Percentiles rank a stretch among this genome's conserved stretches.
These are phyloP conservation scores for Pneumocystis carinii DNA, from an alignment of 1,139 yeast genomes.

Conservation along the genomic window DNA sequence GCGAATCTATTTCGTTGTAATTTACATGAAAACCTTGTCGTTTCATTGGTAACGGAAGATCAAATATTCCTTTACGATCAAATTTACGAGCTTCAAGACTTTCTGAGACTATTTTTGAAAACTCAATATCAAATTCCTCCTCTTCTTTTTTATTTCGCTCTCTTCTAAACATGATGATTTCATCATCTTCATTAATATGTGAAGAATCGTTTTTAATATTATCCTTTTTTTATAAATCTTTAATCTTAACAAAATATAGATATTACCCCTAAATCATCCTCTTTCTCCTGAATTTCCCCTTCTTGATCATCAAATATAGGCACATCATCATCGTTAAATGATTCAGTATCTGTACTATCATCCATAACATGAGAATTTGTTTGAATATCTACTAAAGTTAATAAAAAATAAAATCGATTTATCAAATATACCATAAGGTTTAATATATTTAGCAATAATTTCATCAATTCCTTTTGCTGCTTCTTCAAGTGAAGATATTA, in stretches of 20 bases:
- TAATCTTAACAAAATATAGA: not conserved
- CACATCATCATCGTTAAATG: constrained; percentile 18
- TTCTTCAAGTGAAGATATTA: constrained; percentile 12
- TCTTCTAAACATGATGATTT: constrained; percentile 7
- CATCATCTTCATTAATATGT: constrained; percentile 17
- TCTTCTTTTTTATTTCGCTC: constrained; percentile 7
- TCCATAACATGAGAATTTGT: constrained; percentile 15
- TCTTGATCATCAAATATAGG: constrained; percentile 18
- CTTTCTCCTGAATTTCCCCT: constrained; percentile 20
- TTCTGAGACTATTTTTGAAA: constrained; percentile 23
- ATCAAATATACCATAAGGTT: not conserved
- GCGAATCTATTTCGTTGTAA: not conserved
- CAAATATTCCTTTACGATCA: constrained; percentile 19
- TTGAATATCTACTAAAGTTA: constrained; percentile 4
- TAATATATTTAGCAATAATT: constrained; percentile 3
- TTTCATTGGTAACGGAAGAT: constrained; percentile 23
- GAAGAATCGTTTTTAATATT: constrained; percentile 17
- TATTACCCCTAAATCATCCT: constrained; percentile 18
- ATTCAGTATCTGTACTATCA: constrained; percentile 15
- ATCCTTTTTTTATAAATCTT: constrained; percentile 13
- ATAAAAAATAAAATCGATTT: constrained; percentile 10
- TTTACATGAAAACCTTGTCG: not conserved
- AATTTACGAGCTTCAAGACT: constrained; percentile 17
- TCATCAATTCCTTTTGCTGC: constrained; percentile 14
- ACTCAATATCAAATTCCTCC: constrained; percentile 25